Conservation (phyloP, 768 basidiomycete genomes). For the Lyophyllum decastes region DNA sequence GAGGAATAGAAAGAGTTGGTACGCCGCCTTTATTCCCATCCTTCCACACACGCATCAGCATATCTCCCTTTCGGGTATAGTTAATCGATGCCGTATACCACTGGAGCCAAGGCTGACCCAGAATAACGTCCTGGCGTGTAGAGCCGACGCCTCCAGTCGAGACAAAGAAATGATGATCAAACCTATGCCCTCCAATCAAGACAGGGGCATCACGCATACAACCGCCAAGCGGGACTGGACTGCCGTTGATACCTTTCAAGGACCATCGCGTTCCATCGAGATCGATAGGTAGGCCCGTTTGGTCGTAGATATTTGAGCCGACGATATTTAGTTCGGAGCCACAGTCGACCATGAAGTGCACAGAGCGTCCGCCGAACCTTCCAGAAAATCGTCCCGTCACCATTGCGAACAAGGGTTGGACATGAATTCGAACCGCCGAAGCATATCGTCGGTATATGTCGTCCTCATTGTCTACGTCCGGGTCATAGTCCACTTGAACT, state of each 20-base stretch:
- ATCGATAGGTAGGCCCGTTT: slow-evolving; percentile 12
- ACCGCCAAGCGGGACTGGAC: slow-evolving; percentile 14
- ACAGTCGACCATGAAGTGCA: slow-evolving; percentile 8
- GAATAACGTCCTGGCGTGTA: slow-evolving; percentile 16
- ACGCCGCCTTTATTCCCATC: slow-evolving; percentile 6
- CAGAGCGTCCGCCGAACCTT: not conserved
- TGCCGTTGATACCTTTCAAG: slow-evolving; percentile 23
- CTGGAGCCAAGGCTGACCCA: slow-evolving; percentile 25
- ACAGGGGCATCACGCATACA: slow-evolving; percentile 17
- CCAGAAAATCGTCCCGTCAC: not conserved
- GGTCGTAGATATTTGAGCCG: slow-evolving; percentile 1
- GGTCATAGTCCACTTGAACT: not conserved
- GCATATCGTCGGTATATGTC: slow-evolving; percentile 9
- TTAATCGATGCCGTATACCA: slow-evolving; percentile 18
- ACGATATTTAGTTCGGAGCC: slow-evolving; percentile 25
- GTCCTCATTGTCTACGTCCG: not conserved
- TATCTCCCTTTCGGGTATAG: slow-evolving; percentile 8
- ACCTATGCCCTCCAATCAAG: not conserved
- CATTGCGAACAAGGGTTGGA: slow-evolving; percentile 12
- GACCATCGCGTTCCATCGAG: slow-evolving; percentile 26
- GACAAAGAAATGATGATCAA: not conserved
- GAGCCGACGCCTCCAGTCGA: not conserved
- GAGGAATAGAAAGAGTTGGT: slow-evolving; percentile 9
- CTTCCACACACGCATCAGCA: slow-evolving; percentile 20
- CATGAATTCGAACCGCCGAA: slow-evolving; percentile 6